Percentiles rank a stretch among this genome's conserved stretches.
phyloP scores from a whole-genome alignment of 2,329 filamentous ascomycete genomes.

The Sphaerulina vaccinii region DNA sequence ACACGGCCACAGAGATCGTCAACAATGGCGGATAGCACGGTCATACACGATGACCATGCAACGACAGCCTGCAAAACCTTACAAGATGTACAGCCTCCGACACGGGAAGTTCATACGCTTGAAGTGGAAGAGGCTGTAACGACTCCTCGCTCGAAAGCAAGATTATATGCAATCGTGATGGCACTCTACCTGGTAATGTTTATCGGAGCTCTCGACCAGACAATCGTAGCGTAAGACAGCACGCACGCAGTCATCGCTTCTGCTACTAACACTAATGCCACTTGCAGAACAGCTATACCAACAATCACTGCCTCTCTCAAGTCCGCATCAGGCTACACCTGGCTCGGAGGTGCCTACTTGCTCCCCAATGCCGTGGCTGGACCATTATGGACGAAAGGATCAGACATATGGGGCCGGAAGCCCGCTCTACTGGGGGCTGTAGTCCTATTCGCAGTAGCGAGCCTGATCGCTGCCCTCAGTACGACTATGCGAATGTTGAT shows the following conservation, averaged over 20 bases:
- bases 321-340: conserved; percentile 72
- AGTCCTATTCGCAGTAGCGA: conserved; percentile 50
- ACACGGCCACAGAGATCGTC: no score
- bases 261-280: not conserved
- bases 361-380: conserved; percentile 66
- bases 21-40: no score
- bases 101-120: no score
- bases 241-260: not conserved
- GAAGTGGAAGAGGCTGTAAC: not conserved
- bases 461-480: conserved; percentile 49
- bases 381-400: conserved; percentile 66
- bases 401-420: conserved; percentile 59
- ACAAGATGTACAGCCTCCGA: not conserved
- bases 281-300: conserved; percentile 57
- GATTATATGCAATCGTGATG: not conserved
- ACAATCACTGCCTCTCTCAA: conserved; percentile 63
- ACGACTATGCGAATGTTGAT: conserved; percentile 54
- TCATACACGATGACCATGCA: not conserved
- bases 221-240: conserved; percentile 53
- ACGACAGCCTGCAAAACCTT: not conserved
- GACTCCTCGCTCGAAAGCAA: not conserved
- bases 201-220: conserved; percentile 48
- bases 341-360: conserved; percentile 73
- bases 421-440: conserved; percentile 51
- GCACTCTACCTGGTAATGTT: conserved; percentile 4